Conservation (phyloP, 768 basidiomycete species). For the Amyloporia xantha region DNA sequence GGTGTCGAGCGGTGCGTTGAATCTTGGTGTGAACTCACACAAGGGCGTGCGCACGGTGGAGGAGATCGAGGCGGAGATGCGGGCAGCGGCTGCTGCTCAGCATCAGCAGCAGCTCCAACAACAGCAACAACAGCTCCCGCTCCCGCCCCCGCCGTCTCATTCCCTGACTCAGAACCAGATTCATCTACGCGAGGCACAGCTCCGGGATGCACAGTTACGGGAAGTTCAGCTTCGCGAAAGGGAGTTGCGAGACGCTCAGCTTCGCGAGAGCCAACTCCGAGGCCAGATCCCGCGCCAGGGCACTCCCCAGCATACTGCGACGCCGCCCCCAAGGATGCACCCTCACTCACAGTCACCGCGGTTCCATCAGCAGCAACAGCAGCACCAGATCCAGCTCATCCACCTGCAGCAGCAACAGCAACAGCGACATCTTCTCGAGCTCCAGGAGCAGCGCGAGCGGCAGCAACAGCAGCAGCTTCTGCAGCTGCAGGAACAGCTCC, state of each 20-base stretch:
- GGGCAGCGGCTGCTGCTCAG: constrained; percentile 38
- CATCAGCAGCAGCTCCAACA: constrained; percentile 16
- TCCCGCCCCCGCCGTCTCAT: constrained; percentile 10
- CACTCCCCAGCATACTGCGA: constrained; percentile 34
- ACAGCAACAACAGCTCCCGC: constrained; percentile 17
- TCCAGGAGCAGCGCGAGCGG: constrained; percentile 48
- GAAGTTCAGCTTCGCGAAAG: neutral
- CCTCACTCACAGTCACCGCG: constrained; percentile 74
- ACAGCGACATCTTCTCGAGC: constrained; percentile 53
- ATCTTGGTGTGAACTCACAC: constrained; percentile 12
- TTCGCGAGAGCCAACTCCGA: neutral
- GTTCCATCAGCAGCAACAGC: constrained; percentile 70
- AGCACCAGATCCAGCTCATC: constrained; percentile 53
- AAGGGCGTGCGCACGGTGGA: constrained; percentile 53
- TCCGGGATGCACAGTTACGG: neutral
- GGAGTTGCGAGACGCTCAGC: constrained; percentile 14
- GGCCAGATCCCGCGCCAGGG: constrained; percentile 11
- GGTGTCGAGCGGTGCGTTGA: constrained; percentile 19
- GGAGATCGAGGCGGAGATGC: constrained; percentile 84
- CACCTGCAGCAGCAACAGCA: constrained; percentile 67
- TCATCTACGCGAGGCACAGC: constrained; percentile 21
- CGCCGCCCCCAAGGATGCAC: constrained; percentile 70
- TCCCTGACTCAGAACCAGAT: constrained; percentile 32
- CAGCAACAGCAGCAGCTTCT: constrained; percentile 46
- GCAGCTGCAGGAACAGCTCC: constrained; percentile 42